Evolutionary conservation across 140 eudicot genomes (phyloP).

Genomic region (Stevia rebaudiana): DNA sequence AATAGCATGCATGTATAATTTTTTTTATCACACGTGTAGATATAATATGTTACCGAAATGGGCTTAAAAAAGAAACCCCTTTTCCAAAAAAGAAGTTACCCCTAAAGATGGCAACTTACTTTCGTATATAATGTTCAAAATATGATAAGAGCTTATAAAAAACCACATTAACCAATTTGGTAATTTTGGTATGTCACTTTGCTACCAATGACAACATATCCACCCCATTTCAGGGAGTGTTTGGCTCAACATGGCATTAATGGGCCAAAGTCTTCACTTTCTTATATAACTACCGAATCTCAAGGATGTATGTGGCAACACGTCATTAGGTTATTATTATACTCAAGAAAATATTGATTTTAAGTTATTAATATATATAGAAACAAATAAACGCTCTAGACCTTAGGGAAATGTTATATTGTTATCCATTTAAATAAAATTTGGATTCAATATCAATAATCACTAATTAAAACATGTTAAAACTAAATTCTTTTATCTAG

Average conservation of each 20-base stretch:
- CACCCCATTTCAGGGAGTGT: slow-evolving; percentile 4
- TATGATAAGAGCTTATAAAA: neutral
- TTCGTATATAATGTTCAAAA: slow-evolving; percentile 12
- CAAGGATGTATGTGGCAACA: slow-evolving; percentile 19
- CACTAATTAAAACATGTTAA: no score
- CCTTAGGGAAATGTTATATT: no score
- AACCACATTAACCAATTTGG: slow-evolving; percentile 6
- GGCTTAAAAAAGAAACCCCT: neutral
- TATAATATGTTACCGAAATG: no score
- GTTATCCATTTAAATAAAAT: no score
- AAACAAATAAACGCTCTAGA: no score
- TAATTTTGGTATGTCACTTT: slow-evolving; percentile 11
- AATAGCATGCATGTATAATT: no score
- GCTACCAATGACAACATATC: neutral
- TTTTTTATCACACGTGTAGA: no score
- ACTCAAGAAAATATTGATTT: neutral
- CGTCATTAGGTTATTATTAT: neutral
- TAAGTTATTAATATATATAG: no score
- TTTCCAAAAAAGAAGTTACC: neutral
- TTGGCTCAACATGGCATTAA: slow-evolving; percentile 27
- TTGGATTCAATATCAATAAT: no score
- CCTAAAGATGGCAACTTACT: slow-evolving; percentile 16
- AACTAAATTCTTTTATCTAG: no score
- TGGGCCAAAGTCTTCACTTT: slow-evolving; percentile 14
- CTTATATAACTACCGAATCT: slow-evolving; percentile 24